Conservation (phyloP, 2,329 filamentous ascomycete species). For the Eutypa lata region DNA sequence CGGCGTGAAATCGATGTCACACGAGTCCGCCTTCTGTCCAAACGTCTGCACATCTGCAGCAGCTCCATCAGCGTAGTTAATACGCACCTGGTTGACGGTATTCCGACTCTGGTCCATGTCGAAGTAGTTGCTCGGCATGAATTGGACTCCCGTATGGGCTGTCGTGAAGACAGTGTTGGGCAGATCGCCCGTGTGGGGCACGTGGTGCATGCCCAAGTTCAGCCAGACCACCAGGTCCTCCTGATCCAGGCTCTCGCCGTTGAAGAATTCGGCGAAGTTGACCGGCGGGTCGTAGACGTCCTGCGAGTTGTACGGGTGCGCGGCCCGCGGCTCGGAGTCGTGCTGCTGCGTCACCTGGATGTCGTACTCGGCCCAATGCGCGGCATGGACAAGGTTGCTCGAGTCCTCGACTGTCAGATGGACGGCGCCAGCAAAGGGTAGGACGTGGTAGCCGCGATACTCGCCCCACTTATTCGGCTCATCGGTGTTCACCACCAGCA, state of each 20-base stretch:
- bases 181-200: slow-evolving; percentile 38
- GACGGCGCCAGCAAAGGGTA: too few species aligned
- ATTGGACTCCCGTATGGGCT: slow-evolving; percentile 36
- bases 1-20: too few species aligned
- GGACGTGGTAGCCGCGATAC: slow-evolving; percentile 39
- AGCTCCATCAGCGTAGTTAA: too few species aligned
- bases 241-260: slow-evolving; percentile 39
- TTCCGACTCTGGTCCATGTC: slow-evolving; percentile 17
- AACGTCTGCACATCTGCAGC: too few species aligned
- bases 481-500: slow-evolving; percentile 33
- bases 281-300: slow-evolving; percentile 36
- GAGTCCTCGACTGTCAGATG: too few species aligned
- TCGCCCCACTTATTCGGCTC: slow-evolving; percentile 38
- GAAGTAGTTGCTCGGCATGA: slow-evolving; percentile 38
- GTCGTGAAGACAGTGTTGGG: slow-evolving; percentile 33
- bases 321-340: slow-evolving; percentile 40
- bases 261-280: slow-evolving; percentile 40
- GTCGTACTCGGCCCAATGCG: slow-evolving; percentile 34
- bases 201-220: slow-evolving; percentile 50
- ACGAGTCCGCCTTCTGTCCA: too few species aligned
- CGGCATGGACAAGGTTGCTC: slow-evolving; percentile 30
- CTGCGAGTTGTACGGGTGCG: slow-evolving; percentile 28
- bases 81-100: too few species aligned
- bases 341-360: slow-evolving; percentile 40
- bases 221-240: slow-evolving; percentile 45